Evolutionary conservation across 1,284 basidiomycete genomes (phyloP).

Genomic region (Pseudozyma pruni): DNA sequence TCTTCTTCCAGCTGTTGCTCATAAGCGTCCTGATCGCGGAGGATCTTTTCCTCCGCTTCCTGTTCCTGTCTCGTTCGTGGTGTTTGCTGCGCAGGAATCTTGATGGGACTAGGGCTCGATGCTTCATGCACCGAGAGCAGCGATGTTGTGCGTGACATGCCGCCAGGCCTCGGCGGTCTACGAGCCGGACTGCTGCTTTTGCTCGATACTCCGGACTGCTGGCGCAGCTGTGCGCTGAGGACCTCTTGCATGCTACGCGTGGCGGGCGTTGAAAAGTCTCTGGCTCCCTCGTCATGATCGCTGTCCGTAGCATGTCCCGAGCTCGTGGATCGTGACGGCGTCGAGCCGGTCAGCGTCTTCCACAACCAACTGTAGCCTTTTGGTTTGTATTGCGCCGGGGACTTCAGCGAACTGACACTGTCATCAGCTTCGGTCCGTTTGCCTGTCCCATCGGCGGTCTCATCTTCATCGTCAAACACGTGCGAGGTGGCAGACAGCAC

Average conservation of each 20-base stretch:
- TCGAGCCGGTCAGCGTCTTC: slow-evolving; percentile 46
- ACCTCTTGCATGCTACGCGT: slow-evolving; percentile 57
- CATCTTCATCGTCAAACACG: slow-evolving; percentile 22
- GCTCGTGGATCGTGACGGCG: slow-evolving; percentile 7
- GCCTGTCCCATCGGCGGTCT: not conserved
- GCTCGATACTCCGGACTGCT: slow-evolving; percentile 30
- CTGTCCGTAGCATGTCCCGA: slow-evolving; percentile 2
- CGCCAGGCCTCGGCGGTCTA: slow-evolving; percentile 18
- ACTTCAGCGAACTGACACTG: slow-evolving; percentile 21
- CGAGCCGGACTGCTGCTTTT: slow-evolving; percentile 27
- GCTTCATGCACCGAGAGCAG: slow-evolving; percentile 48
- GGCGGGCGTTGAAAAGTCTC: slow-evolving; percentile 39
- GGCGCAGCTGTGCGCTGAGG: slow-evolving; percentile 43
- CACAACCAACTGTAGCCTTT: slow-evolving; percentile 54
- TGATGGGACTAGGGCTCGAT: slow-evolving; percentile 48
- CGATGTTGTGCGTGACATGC: slow-evolving; percentile 31
- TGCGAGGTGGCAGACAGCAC: slow-evolving; percentile 43
- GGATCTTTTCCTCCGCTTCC: slow-evolving; percentile 46
- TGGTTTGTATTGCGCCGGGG: slow-evolving; percentile 10
- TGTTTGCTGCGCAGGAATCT: slow-evolving; percentile 47
- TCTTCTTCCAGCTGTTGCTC: slow-evolving; percentile 59
- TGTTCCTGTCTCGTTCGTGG: slow-evolving; percentile 38
- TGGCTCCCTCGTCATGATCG: slow-evolving; percentile 6
- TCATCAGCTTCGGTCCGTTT: slow-evolving; percentile 23
- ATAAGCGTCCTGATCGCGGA: slow-evolving; percentile 56